Evolutionary conservation across 108 stramenopile species (phyloP).

Genomic region (Pseudonitzschia pungens): DNA sequence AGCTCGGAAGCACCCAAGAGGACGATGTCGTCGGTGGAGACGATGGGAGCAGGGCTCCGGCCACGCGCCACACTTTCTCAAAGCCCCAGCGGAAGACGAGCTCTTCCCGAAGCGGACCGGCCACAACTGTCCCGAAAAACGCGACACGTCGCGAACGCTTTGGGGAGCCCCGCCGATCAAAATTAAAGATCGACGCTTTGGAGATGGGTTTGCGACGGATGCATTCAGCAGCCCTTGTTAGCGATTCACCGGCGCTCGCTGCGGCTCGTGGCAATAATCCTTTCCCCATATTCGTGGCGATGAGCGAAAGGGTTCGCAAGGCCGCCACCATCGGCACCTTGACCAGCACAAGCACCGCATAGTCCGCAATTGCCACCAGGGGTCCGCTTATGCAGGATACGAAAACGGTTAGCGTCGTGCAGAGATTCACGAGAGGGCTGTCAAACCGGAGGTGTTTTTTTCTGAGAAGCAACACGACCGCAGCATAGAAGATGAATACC

Average conservation of each 20-base stretch:
- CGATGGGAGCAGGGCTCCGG: background rate
- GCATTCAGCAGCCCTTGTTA: too few relatives aligned
- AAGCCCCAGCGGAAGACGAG: constrained; percentile 5
- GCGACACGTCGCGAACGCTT: background rate
- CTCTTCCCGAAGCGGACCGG: background rate
- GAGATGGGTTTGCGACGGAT: too few relatives aligned
- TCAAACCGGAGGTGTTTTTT: background rate
- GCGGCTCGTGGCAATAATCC: background rate
- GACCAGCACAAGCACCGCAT: background rate
- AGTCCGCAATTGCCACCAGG: background rate
- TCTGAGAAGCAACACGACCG: background rate
- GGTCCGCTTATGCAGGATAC: background rate
- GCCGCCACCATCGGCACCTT: background rate
- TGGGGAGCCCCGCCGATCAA: too few relatives aligned
- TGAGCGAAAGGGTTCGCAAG: background rate
- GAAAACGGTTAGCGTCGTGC: background rate
- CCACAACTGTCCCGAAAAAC: background rate
- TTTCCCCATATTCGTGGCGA: background rate
- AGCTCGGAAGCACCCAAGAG: background rate
- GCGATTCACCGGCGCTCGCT: too few relatives aligned
- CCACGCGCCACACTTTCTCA: background rate
- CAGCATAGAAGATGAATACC: background rate
- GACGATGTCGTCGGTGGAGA: background rate
- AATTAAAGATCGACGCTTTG: too few relatives aligned
- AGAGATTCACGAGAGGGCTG: background rate